These are phyloP conservation scores for Candolleomyces eurysporus DNA, from an alignment of 768 basidiomycete genomes.

Conservation along the genomic window DNA sequence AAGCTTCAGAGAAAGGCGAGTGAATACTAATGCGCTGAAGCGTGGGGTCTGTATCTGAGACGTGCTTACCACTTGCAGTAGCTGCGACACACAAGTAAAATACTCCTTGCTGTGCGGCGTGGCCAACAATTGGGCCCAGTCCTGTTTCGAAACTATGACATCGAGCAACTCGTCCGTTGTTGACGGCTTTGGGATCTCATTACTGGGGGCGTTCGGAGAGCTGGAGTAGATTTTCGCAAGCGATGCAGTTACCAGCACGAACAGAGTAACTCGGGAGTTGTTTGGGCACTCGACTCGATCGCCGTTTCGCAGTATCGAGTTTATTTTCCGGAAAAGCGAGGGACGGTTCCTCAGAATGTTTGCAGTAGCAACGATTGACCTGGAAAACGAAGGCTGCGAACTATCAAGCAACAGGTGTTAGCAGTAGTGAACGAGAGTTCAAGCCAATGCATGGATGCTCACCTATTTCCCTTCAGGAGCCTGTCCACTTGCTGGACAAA, in stretches of 20 bases:
- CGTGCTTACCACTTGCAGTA: conserved; percentile 15
- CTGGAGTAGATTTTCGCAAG: conserved; percentile 10
- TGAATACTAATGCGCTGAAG: not conserved
- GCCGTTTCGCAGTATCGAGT: conserved; percentile 5
- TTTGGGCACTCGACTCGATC: conserved; percentile 14
- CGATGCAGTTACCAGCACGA: conserved; percentile 8
- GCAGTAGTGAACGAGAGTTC: not conserved
- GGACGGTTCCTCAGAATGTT: conserved; percentile 8
- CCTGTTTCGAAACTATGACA: not conserved
- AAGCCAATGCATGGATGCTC: not conserved
- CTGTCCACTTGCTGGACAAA: not conserved
- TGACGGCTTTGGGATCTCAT: not conserved
- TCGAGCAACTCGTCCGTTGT: not conserved
- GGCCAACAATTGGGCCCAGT: conserved; percentile 2
- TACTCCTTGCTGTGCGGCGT: conserved; percentile 5
- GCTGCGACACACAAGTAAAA: conserved; percentile 15
- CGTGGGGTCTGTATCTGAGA: not conserved
- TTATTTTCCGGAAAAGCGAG: conserved; percentile 11
- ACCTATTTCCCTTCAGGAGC: not conserved
- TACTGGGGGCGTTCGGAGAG: not conserved
- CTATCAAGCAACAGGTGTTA: not conserved
- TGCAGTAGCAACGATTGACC: conserved; percentile 8
- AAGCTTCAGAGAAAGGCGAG: not conserved
- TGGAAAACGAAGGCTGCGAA: not conserved
- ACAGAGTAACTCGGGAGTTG: conserved; percentile 10